phyloP scores from a whole-genome alignment of 306 rosid genomes.

The Herpetospermum pedunculosum region DNA sequence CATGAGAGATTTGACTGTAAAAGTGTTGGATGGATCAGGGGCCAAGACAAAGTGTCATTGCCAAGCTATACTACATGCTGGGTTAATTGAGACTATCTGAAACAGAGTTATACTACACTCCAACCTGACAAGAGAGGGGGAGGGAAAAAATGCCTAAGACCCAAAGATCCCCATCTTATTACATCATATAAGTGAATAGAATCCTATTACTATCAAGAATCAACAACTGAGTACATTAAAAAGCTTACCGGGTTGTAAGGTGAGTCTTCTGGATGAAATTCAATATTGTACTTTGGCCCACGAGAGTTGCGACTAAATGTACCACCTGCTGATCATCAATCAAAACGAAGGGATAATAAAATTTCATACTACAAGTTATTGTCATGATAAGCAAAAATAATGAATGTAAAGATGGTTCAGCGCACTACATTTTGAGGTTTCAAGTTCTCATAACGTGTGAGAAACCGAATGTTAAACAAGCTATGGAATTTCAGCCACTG shows the following conservation, averaged over 20 bases:
- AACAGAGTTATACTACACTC: background rate
- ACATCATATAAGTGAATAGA: background rate
- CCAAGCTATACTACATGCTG: background rate
- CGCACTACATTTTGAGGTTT: background rate
- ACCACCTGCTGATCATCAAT: constrained; percentile 36
- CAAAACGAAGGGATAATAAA: background rate
- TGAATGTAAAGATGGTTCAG: background rate
- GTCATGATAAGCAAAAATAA: background rate
- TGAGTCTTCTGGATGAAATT: constrained; percentile 68
- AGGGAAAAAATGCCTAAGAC: background rate
- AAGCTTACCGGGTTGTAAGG: constrained; percentile 69
- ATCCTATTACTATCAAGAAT: background rate
- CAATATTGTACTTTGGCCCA: constrained; percentile 78
- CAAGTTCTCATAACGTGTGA: background rate
- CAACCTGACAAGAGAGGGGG: background rate
- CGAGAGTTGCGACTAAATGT: constrained; percentile 59
- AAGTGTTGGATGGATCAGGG: too few species aligned
- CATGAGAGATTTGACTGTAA: too few species aligned
- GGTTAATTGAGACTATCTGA: background rate
- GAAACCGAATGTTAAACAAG: background rate
- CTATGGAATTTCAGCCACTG: background rate
- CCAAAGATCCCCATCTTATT: background rate
- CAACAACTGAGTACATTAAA: background rate
- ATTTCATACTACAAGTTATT: background rate
- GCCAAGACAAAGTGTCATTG: too few species aligned